Evolutionary conservation across 2,329 filamentous ascomycete genomes (phyloP), one percentile per base, ranked within the genome.

Genomic region (Alternaria novae-zelandiae): DNA sequence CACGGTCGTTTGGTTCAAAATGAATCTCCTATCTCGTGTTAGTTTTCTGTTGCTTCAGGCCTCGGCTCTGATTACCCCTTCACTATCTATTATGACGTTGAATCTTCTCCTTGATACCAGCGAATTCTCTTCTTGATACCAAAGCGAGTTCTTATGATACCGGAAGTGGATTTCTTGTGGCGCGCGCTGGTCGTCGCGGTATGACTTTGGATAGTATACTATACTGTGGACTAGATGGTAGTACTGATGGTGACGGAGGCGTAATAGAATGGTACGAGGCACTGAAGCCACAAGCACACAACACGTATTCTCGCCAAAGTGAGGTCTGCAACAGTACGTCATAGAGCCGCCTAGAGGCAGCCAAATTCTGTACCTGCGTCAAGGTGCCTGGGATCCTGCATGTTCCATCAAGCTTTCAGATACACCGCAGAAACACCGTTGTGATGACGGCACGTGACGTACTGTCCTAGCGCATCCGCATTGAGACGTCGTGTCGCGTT

Each of bases 1-100:
- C 61, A 69, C 69, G 68, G 61, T 69, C 63, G 59, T 63, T 65
- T 59, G 65, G 57, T 61, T 69, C 63, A 54, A 51, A 73, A 73
- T 73, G 69, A 70, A 73, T 73, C 69, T 73, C 71, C 68, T 73
- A 69, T 43, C 49, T 57, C 54, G 57, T 65, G 65, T 64, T 65
- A 59, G 56, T 66, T 68, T 56, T 68, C 50, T 28, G 67, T 57
- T 62, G 50, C 46, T 58, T 26, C 62, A 61, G 53, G 64, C 62
- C 28, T 59, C 55, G 61, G 61, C 59, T 62, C 49, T 61, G 59
- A 59, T 64, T 67, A 59, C 55, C 59, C 64, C 63, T 70, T 57
- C 58, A 65, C 57, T 70, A 66, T 66, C 56, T 73, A 72, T 70
- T 73, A 73, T 67, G 63, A 70, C 53, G 62, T 66, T 65, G 55